phyloP scores from a whole-genome alignment of 768 basidiomycete species.

The Suillus tomentosus region DNA sequence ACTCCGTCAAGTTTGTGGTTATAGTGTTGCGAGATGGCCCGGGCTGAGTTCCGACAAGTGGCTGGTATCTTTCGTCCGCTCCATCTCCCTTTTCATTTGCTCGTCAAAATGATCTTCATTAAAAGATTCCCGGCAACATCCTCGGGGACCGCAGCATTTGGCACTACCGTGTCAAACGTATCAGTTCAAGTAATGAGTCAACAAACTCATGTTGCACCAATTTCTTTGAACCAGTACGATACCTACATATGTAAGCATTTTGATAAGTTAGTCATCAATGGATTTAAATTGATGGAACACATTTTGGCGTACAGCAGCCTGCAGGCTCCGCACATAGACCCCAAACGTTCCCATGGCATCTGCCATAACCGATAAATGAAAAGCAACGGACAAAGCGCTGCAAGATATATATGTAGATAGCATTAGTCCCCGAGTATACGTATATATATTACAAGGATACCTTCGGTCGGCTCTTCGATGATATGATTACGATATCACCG shows the following conservation, averaged over 20 bases:
- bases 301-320: constrained; percentile 26
- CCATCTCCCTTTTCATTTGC: constrained; percentile 27
- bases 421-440: too few relatives aligned
- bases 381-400: background rate
- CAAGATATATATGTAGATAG: too few relatives aligned
- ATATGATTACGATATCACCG: too few relatives aligned
- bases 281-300: background rate
- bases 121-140: constrained; percentile 32
- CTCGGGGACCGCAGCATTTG: constrained; percentile 28
- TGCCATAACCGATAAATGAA: constrained; percentile 3
- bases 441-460: too few relatives aligned
- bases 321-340: constrained; percentile 20
- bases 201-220: constrained; percentile 31
- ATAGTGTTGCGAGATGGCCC: constrained; percentile 3
- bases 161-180: constrained; percentile 23
- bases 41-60: constrained; percentile 26
- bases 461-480: too few relatives aligned
- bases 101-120: constrained; percentile 33
- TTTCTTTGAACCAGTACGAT: constrained; percentile 16
- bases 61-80: constrained; percentile 19
- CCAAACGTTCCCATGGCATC: background rate
- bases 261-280: background rate
- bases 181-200: constrained; percentile 15
- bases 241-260: constrained; percentile 14
- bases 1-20: background rate